Evolutionary conservation across 345 rosid species (phyloP), one percentile per base, ranked within the genome.

Genomic region (Combretum micranthum): DNA sequence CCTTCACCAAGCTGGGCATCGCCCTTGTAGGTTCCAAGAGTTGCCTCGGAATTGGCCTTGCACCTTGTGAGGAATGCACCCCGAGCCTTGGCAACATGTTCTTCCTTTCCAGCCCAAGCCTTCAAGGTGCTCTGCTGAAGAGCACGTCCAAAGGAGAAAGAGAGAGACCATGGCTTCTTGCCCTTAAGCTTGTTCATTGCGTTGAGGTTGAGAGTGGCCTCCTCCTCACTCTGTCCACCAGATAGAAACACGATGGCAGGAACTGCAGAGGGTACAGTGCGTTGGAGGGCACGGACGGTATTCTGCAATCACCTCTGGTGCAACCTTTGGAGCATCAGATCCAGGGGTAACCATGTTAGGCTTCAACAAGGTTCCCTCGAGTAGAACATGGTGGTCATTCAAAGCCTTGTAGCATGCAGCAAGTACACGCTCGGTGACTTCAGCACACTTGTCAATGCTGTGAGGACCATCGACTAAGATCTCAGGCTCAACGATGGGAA

Each of bases 341-440:
- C 98, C 98, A 0, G 93, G 96, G 60, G 98, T 88, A 23, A 92
- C 98, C 98, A 88, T 91, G 88, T 86, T 91, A 15, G 96, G 96
- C 73, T 88, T 88, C 92, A 91, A 70, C 9, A 88, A 75, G 10
- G 96, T 86, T 15, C 98, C 98, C 75, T 91, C 96, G 0, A 91
- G 91, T 59, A 91, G 64, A 39, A 88, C 98, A 42, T 88, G 81
- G 77, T 88, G 95, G 68, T 92, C 90, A 47, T 75, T 92, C 50
- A 88, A 67, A 10, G 98, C 95, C 65, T 92, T 92, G 95, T 92
- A 92, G 72, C 95, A 86, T 15, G 98, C 93, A 2, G 93, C 98
- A 3, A 92, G 88, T 19, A 88, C 93, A 4, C 88, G 83, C 75
- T 88, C 96, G 0, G 93, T 88, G 2, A 86, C 91, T 0, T 70